Conservation (phyloP, 2,329 filamentous ascomycete species). For the Trichoderma guizhouense region DNA sequence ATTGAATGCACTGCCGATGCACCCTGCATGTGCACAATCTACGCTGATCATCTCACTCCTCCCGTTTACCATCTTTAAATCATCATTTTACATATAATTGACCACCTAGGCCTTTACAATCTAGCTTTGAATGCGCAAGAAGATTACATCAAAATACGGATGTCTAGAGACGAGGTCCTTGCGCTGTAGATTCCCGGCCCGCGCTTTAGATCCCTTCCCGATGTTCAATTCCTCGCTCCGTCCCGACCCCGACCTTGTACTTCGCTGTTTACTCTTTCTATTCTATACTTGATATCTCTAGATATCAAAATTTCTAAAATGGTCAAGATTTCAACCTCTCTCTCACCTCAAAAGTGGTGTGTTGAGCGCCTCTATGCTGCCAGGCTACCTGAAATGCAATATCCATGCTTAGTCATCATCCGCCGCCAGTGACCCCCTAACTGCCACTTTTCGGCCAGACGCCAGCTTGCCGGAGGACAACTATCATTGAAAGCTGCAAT, state of each 20-base stretch:
- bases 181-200: not conserved
- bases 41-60: not conserved
- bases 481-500: conserved; percentile 17
- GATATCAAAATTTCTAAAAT: not conserved
- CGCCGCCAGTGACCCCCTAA: not conserved
- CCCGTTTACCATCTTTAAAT: not conserved
- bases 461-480: conserved; percentile 15
- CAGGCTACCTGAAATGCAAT: not conserved
- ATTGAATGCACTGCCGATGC: not conserved
- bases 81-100: not conserved
- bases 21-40: not conserved
- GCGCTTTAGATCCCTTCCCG: not conserved
- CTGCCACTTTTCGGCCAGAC: conserved; percentile 7
- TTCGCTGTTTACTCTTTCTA: not conserved
- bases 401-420: conserved; percentile 13
- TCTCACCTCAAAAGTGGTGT: not conserved
- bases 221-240: not conserved
- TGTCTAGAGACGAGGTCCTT: not conserved
- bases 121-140: not conserved
- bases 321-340: not conserved
- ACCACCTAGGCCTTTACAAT: not conserved
- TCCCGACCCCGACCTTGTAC: not conserved
- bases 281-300: not conserved
- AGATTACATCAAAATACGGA: not conserved
- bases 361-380: not conserved